These are phyloP conservation scores for Solanum corneliomulleri DNA, from an alignment of 257 asterid genomes.

Conservation along the genomic window DNA sequence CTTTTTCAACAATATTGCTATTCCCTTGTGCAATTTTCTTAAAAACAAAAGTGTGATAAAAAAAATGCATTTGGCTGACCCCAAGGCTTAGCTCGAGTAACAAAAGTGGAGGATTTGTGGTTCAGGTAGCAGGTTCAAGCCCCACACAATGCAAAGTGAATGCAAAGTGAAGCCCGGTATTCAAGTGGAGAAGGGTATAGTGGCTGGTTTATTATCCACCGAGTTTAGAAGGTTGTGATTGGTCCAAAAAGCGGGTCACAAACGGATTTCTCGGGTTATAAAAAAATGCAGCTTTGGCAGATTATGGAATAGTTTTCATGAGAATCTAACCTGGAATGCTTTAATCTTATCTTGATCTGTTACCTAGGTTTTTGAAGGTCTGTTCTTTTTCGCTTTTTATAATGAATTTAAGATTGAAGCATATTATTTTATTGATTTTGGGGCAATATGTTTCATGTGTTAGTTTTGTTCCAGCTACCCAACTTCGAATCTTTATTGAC, in stretches of 20 bases:
- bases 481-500: background rate
- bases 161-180: too few species aligned
- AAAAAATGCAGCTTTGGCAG: background rate
- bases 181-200: too few species aligned
- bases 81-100: too few species aligned
- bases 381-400: background rate
- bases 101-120: too few species aligned
- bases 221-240: too few species aligned
- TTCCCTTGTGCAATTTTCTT: background rate
- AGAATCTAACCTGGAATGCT: background rate
- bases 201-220: too few species aligned
- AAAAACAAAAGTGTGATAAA: background rate
- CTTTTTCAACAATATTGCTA: background rate
- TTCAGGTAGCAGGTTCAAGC: too few species aligned
- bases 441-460: background rate
- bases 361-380: background rate
- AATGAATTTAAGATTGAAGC: background rate
- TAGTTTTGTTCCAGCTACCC: background rate
- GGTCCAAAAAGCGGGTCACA: too few species aligned
- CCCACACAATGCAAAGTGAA: too few species aligned
- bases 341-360: background rate
- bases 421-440: background rate
- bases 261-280: too few species aligned
- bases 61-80: background rate
- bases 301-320: background rate